Evolutionary conservation across 1,139 yeast species (phyloP).

Genomic region (Pichia sp.): DNA sequence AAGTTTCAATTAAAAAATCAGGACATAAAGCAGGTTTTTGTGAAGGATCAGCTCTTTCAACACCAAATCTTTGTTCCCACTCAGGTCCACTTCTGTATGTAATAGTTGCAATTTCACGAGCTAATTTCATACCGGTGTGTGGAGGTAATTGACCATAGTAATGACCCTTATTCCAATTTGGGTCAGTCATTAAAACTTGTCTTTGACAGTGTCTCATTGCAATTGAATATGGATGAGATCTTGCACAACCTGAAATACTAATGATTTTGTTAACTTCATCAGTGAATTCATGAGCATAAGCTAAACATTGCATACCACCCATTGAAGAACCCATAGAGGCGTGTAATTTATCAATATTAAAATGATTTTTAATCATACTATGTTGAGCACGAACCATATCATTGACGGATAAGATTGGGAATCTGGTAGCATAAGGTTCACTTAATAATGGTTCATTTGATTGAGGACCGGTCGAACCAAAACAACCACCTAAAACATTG

Average conservation of each 20-base stretch:
- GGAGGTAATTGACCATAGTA: conserved; percentile 78
- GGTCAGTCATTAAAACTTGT: conserved; percentile 92
- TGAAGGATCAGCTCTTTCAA: conserved; percentile 81
- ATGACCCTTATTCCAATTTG: conserved; percentile 91
- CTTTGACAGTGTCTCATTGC: conserved; percentile 94
- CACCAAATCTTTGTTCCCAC: conserved; percentile 92
- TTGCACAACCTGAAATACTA: conserved; percentile 86
- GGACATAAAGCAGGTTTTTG: conserved; percentile 88
- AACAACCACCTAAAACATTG: conserved; percentile 91
- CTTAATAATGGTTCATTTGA: conserved; percentile 71
- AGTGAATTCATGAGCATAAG: conserved; percentile 84
- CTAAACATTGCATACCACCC: conserved; percentile 97
- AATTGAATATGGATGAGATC: conserved; percentile 91
- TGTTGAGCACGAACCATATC: conserved; percentile 94
- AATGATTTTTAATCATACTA: conserved; percentile 56
- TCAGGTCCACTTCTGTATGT: conserved; percentile 96
- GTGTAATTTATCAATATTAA: conserved; percentile 61
- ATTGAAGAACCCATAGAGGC: conserved; percentile 91
- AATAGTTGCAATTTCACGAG: conserved; percentile 91
- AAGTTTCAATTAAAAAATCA: conserved; percentile 88
- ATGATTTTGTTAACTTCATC: conserved; percentile 70
- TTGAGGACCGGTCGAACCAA: conserved; percentile 94
- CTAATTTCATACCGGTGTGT: conserved; percentile 91
- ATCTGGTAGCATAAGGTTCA: conserved; percentile 76
- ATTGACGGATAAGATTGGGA: conserved; percentile 81